phyloP scores from a whole-genome alignment of 202 grass and related monocot species.

The Setaria viridis region DNA sequence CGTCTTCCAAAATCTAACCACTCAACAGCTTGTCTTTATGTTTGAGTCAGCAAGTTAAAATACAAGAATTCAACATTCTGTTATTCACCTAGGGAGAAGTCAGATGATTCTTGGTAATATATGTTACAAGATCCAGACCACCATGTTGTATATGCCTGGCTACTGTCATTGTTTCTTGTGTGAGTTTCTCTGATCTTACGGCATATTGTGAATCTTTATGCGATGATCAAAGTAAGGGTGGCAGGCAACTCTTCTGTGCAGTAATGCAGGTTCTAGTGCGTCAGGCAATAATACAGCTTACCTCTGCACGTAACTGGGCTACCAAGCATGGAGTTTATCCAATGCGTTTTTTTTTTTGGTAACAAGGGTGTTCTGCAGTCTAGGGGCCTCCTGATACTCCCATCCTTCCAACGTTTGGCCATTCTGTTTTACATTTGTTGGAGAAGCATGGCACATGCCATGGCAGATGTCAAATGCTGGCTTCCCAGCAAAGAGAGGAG shows the following conservation, averaged over 20 bases:
- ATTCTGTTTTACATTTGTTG: neutral
- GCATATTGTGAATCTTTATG: neutral
- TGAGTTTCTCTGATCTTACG: neutral
- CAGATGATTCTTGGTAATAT: neutral
- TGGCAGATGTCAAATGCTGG: neutral
- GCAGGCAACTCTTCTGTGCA: neutral
- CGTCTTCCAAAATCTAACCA: neutral
- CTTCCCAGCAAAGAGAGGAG: neutral
- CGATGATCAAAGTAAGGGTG: conserved; percentile 5
- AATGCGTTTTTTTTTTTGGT: no score
- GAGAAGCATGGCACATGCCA: neutral
- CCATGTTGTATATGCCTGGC: neutral
- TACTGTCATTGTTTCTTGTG: conserved; percentile 6
- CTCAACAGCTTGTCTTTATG: neutral
- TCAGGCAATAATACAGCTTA: neutral
- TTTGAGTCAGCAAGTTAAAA: neutral
- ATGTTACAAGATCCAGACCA: neutral
- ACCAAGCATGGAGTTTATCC: no score
- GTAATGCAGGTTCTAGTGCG: neutral
- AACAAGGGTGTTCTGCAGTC: neutral
- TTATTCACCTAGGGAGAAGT: neutral
- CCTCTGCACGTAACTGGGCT: no score
- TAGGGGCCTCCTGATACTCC: neutral
- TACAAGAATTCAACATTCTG: neutral
- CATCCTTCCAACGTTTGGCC: neutral